phyloP scores from a whole-genome alignment of 345 rosid genomes.

The Rhizophora mangle region DNA sequence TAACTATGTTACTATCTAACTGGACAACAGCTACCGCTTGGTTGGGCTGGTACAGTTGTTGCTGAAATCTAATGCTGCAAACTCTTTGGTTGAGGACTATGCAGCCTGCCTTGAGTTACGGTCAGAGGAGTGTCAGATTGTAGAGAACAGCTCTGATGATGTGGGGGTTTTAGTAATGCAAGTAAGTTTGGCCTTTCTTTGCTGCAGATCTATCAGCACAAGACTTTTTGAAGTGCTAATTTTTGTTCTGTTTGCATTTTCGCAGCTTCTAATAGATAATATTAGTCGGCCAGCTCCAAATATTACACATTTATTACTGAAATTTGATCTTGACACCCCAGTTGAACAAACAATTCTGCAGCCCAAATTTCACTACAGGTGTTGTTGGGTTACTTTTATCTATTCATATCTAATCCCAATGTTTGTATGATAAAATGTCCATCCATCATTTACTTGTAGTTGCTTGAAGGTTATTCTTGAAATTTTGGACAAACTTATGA shows the following conservation, averaged over 20 bases:
- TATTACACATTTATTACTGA: slow-evolving; percentile 83
- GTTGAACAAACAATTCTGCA: slow-evolving; percentile 78
- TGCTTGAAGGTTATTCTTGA: slow-evolving; percentile 93
- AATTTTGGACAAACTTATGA: slow-evolving; percentile 69
- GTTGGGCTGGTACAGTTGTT: slow-evolving; percentile 84
- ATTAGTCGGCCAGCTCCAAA: slow-evolving; percentile 88
- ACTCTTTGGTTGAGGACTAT: slow-evolving; percentile 71
- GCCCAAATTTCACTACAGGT: slow-evolving; percentile 97
- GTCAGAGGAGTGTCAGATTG: slow-evolving; percentile 65
- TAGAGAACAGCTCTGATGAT: slow-evolving; percentile 69
- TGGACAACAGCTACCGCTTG: slow-evolving; percentile 73
- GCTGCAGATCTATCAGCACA: not conserved
- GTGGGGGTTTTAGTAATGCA: slow-evolving; percentile 88
- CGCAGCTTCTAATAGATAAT: slow-evolving; percentile 84
- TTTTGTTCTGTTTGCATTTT: slow-evolving; percentile 6
- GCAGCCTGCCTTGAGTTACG: slow-evolving; percentile 88
- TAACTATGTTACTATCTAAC: slow-evolving; percentile 1
- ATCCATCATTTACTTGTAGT: slow-evolving; percentile 41
- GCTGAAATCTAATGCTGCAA: slow-evolving; percentile 71
- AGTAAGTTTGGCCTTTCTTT: slow-evolving; percentile 39
- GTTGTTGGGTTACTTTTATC: slow-evolving; percentile 13
- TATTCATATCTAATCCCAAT: not conserved
- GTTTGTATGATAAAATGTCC: slow-evolving; percentile 11
- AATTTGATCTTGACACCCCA: slow-evolving; percentile 74
- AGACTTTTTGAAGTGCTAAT: not conserved